A percentile compares a stretch with the other conserved stretches of the same genome.
phyloP scores from a whole-genome alignment of 495 filamentous ascomycete genomes.

The Evansstolkia leycettana region DNA sequence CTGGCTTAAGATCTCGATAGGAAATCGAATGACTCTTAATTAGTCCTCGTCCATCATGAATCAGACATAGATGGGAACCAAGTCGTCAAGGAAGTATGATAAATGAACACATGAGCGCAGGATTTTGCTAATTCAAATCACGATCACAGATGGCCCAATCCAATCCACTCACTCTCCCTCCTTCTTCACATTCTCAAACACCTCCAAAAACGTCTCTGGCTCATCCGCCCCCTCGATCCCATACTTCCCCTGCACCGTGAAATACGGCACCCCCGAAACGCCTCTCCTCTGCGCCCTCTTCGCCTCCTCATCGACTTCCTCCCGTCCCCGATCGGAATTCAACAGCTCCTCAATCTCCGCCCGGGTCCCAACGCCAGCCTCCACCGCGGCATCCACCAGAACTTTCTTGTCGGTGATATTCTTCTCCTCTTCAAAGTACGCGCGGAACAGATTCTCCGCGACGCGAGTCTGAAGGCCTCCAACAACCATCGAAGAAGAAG shows the following conservation, averaged over 20 bases:
- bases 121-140: too few relatives aligned
- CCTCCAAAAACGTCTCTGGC: constrained; percentile 37
- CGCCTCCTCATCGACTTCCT: constrained; percentile 61
- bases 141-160: too few relatives aligned
- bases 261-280: constrained; percentile 65
- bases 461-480: constrained; percentile 40
- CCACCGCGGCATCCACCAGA: constrained; percentile 46
- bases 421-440: constrained; percentile 66
- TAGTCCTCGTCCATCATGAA: too few relatives aligned
- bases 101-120: too few relatives aligned
- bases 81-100: too few relatives aligned
- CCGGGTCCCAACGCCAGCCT: constrained; percentile 23
- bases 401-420: constrained; percentile 59
- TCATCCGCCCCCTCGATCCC: constrained; percentile 56
- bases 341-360: constrained; percentile 54
- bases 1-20: too few relatives aligned
- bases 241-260: constrained; percentile 52
- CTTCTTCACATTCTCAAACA: constrained; percentile 42
- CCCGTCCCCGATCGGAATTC: constrained; percentile 46
- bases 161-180: constrained; percentile 7
- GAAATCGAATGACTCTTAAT: too few relatives aligned
- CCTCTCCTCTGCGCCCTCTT: constrained; percentile 39
- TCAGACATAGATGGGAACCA: too few relatives aligned
- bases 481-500: background rate
- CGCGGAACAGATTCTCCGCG: constrained; percentile 54